These are phyloP conservation scores for Vicia sativa DNA, from an alignment of 306 rosid genomes.

Conservation along the genomic window DNA sequence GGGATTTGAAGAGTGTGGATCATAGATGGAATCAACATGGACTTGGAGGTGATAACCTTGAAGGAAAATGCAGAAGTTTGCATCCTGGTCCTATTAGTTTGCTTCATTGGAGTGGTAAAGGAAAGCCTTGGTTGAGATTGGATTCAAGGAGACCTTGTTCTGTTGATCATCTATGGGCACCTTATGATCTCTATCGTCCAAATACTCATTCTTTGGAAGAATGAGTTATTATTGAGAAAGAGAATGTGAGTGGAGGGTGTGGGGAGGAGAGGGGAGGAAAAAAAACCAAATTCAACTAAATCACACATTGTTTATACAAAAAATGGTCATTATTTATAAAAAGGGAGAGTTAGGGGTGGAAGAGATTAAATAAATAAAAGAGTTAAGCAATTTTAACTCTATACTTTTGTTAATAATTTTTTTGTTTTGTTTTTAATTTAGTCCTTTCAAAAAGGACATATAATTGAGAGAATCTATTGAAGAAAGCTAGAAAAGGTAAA, in stretches of 20 bases:
- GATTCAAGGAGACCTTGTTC: slow-evolving; percentile 83
- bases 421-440: not conserved
- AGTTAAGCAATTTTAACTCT: slow-evolving; percentile 18
- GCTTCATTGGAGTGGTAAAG: slow-evolving; percentile 94
- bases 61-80: slow-evolving; percentile 73
- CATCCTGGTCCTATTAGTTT: slow-evolving; percentile 87
- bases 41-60: slow-evolving; percentile 81
- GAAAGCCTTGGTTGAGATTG: slow-evolving; percentile 90
- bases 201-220: slow-evolving; percentile 66
- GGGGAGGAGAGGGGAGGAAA: not conserved
- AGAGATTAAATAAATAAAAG: slow-evolving; percentile 25
- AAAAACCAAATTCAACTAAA: slow-evolving; percentile 9
- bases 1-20: slow-evolving; percentile 67
- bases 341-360: slow-evolving; percentile 20
- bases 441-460: slow-evolving; percentile 5
- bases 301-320: not conserved
- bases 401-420: slow-evolving; percentile 5
- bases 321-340: not conserved
- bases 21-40: slow-evolving; percentile 96
- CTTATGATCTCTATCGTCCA: slow-evolving; percentile 76
- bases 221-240: slow-evolving; percentile 27
- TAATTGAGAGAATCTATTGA: slow-evolving; percentile 33
- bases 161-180: slow-evolving; percentile 87
- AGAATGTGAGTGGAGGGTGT: not conserved
- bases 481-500: slow-evolving; percentile 26